A percentile compares a stretch with the other conserved stretches of the same genome.
phyloP scores from a whole-genome alignment of 768 basidiomycete genomes.

The Scleroderma bovista region DNA sequence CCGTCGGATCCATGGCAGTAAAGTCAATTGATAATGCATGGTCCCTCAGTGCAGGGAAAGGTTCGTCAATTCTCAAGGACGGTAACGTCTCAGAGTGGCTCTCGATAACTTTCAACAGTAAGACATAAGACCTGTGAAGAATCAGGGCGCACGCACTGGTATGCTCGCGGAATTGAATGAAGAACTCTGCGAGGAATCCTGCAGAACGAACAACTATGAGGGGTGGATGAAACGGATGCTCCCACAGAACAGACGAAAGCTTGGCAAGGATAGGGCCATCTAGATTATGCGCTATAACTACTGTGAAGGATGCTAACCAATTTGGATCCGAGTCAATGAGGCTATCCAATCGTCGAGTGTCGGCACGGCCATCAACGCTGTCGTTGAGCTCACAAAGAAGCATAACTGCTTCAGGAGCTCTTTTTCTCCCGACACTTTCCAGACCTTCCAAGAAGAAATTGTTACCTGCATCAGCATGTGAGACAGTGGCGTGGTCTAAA shows the following conservation, averaged over 20 bases:
- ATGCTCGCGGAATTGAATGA: slow-evolving; percentile 86
- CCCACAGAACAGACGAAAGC: slow-evolving; percentile 68
- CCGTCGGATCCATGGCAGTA: slow-evolving; percentile 76
- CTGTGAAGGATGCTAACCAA: slow-evolving; percentile 59
- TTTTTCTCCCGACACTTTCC: slow-evolving; percentile 71
- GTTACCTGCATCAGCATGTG: slow-evolving; percentile 80
- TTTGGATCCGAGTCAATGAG: slow-evolving; percentile 50
- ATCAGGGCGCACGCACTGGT: slow-evolving; percentile 46
- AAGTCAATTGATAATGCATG: slow-evolving; percentile 71
- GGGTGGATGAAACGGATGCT: slow-evolving; percentile 49
- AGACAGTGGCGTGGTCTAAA: slow-evolving; percentile 59
- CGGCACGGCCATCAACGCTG: slow-evolving; percentile 65
- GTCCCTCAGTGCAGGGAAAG: slow-evolving; percentile 77
- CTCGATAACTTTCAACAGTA: slow-evolving; percentile 62
- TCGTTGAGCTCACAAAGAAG: slow-evolving; percentile 85
- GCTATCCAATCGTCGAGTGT: slow-evolving; percentile 48
- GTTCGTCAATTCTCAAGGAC: slow-evolving; percentile 80
- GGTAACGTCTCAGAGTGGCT: slow-evolving; percentile 74
- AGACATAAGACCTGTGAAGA: background rate
- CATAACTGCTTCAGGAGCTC: slow-evolving; percentile 74
- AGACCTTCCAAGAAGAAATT: slow-evolving; percentile 90
- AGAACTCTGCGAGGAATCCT: slow-evolving; percentile 87
- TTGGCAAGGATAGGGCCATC: slow-evolving; percentile 46
- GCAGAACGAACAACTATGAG: slow-evolving; percentile 78
- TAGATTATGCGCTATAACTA: slow-evolving; percentile 86